phyloP scores from a whole-genome alignment of 129 eudicot species.

The Lactuca sativa region DNA sequence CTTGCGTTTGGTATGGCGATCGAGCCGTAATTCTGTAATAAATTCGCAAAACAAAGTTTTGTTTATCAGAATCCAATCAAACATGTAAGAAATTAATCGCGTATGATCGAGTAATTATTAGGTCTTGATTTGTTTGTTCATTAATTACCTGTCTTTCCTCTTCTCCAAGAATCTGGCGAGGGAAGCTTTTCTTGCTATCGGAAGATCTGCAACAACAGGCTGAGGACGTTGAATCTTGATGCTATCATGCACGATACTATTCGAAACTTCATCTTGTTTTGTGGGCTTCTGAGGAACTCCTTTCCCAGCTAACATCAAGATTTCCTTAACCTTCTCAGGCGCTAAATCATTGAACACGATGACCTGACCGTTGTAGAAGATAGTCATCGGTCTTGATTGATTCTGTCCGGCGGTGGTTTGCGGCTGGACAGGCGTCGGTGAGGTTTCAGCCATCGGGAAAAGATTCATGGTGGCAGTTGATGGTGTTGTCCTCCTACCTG shows the following conservation, averaged over 20 bases:
- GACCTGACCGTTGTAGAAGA: slow-evolving; percentile 86
- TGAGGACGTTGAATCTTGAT: slow-evolving; percentile 15
- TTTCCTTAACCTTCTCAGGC: slow-evolving; percentile 71
- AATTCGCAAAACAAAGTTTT: background rate
- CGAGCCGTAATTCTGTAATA: slow-evolving; percentile 45
- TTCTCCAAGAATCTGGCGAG: slow-evolving; percentile 87
- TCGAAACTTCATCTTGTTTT: slow-evolving; percentile 45
- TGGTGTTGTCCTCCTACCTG: slow-evolving; percentile 27
- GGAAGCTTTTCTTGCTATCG: slow-evolving; percentile 88
- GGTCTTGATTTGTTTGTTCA: background rate
- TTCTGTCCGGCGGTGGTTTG: slow-evolving; percentile 32
- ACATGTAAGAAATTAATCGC: background rate
- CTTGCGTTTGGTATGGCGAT: slow-evolving; percentile 40
- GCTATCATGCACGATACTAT: slow-evolving; percentile 15
- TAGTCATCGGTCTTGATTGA: slow-evolving; percentile 55
- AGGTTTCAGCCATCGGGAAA: slow-evolving; percentile 26
- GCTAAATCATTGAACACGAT: slow-evolving; percentile 76
- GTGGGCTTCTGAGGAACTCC: slow-evolving; percentile 27
- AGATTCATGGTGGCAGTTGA: slow-evolving; percentile 61
- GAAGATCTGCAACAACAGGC: slow-evolving; percentile 61
- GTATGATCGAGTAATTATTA: background rate
- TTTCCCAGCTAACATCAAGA: slow-evolving; percentile 62
- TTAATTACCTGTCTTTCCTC: slow-evolving; percentile 66
- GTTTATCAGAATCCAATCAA: background rate
- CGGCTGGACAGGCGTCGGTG: slow-evolving; percentile 18